phyloP scores from a whole-genome alignment of 1,284 basidiomycete genomes.

The Heterobasidion parviporum region DNA sequence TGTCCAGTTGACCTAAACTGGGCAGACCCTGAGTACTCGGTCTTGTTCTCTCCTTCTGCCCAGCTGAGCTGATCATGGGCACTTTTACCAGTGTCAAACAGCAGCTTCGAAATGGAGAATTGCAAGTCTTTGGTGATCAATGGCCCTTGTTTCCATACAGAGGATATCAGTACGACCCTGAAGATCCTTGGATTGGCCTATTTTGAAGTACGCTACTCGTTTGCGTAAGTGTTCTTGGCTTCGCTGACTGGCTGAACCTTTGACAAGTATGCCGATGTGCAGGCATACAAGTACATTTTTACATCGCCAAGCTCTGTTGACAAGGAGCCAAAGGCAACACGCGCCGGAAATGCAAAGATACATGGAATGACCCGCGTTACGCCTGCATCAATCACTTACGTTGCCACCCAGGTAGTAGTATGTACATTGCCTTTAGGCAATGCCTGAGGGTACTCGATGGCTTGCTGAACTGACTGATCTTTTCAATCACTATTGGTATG shows the following conservation, averaged over 20 bases:
- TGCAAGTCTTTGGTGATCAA: slow-evolving; percentile 5
- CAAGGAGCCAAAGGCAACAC: slow-evolving; percentile 10
- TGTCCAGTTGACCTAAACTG: slow-evolving; percentile 9
- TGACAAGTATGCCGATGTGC: background rate
- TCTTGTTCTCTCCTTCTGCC: background rate
- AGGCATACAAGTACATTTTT: slow-evolving; percentile 11
- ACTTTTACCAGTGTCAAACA: slow-evolving; percentile 1
- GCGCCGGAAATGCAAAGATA: slow-evolving; percentile 8
- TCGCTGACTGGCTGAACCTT: background rate
- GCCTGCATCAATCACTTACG: background rate
- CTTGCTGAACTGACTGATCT: background rate
- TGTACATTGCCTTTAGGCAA: background rate
- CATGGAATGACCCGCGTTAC: background rate
- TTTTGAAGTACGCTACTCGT: slow-evolving; percentile 5
- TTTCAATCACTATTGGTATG: background rate
- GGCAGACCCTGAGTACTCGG: background rate
- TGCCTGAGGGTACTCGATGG: background rate
- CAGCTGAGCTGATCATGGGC: background rate
- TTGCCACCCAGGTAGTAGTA: background rate
- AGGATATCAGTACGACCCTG: slow-evolving; percentile 2
- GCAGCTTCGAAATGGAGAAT: slow-evolving; percentile 1
- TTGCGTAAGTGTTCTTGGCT: slow-evolving; percentile 3
- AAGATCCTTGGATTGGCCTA: slow-evolving; percentile 10
- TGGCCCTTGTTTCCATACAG: slow-evolving; percentile 9
- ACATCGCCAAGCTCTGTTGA: slow-evolving; percentile 10